phyloP scores from a whole-genome alignment of 805 yeast genomes.

The Debaryomyces prosopidis region DNA sequence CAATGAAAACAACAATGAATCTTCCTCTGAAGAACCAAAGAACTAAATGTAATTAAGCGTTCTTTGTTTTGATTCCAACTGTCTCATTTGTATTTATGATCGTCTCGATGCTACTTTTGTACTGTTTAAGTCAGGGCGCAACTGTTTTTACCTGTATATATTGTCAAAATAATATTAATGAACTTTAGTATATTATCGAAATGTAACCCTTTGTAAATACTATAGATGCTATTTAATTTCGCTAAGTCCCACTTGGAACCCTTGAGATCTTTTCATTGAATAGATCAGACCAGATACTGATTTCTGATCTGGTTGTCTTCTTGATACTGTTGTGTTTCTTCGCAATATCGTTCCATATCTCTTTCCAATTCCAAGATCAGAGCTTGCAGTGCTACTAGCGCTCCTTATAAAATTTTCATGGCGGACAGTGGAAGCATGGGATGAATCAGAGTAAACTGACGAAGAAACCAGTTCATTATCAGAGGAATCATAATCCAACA shows the following conservation, averaged over 20 bases:
- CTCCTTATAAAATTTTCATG: not conserved
- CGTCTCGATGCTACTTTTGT: not conserved
- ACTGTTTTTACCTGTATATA: not conserved
- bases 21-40: conserved; percentile 26
- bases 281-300: not conserved
- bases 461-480: conserved; percentile 8
- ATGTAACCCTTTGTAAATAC: too few species aligned
- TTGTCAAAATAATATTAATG: conserved; percentile 1
- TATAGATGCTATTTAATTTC: too few species aligned
- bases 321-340: not conserved
- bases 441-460: not conserved
- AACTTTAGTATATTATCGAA: not conserved
- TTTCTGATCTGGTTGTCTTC: not conserved
- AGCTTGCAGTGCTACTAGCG: not conserved
- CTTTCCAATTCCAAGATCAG: conserved; percentile 13
- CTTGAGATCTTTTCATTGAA: conserved; percentile 7
- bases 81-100: not conserved
- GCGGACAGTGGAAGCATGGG: not conserved
- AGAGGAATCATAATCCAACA: conserved; percentile 43
- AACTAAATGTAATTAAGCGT: conserved; percentile 15
- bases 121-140: not conserved
- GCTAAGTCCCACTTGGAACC: conserved; percentile 6
- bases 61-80: not conserved
- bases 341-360: conserved; percentile 17
- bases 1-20: conserved; percentile 18